Evolutionary conservation across 129 eudicot species (phyloP).

Genomic region (Logfia minima): DNA sequence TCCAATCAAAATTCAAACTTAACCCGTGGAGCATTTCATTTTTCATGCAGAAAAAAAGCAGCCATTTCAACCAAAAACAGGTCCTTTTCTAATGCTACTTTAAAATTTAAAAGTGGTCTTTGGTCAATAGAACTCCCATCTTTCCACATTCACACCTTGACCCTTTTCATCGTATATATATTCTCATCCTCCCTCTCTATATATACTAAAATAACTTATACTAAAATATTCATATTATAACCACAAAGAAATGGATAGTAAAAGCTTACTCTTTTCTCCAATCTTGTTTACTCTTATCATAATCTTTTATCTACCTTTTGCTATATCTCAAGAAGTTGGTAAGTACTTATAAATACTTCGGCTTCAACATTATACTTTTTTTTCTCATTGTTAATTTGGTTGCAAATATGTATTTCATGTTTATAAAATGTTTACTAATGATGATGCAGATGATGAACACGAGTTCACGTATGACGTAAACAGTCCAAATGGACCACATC

Average conservation of each 20-base stretch:
- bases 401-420: not conserved
- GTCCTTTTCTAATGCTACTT: too few relatives aligned
- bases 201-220: not conserved
- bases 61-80: not conserved
- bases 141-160: not conserved
- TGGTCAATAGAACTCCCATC: not conserved
- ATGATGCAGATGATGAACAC: conserved; percentile 48
- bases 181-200: not conserved
- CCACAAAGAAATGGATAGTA: conserved; percentile 22
- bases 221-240: not conserved
- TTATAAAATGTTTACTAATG: not conserved
- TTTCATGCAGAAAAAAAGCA: not conserved
- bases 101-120: conserved; percentile 1
- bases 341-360: conserved; percentile 16
- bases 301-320: conserved; percentile 13
- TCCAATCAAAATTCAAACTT: too few relatives aligned
- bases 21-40: too few relatives aligned
- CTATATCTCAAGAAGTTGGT: conserved; percentile 57
- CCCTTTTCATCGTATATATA: not conserved
- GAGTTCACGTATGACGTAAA: conserved; percentile 45
- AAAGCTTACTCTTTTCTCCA: conserved; percentile 17
- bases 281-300: conserved; percentile 36
- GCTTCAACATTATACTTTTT: not conserved
- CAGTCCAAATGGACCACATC: conserved; percentile 43
- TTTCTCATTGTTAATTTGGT: not conserved